phyloP scores from a whole-genome alignment of 208 protist genomes.

The Crithidia bombi region DNA sequence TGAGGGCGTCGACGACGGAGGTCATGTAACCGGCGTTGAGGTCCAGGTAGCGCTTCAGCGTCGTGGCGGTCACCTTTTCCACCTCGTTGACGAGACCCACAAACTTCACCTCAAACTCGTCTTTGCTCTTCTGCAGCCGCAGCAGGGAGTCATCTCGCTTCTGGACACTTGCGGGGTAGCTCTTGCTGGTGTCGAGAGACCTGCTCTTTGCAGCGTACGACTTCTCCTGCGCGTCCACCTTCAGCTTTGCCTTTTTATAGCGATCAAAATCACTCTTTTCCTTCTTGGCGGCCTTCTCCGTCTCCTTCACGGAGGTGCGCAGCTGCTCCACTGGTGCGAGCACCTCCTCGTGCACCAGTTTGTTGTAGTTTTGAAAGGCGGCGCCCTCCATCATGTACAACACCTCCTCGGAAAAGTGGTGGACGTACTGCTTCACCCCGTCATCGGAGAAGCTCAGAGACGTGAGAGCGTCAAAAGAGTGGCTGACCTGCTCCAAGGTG shows the following conservation, averaged over 20 bases:
- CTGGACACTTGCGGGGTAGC: constrained; percentile 30
- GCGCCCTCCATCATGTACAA: constrained; percentile 50
- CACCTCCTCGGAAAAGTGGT: constrained; percentile 44
- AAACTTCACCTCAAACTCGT: constrained; percentile 41
- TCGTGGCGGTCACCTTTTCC: constrained; percentile 33
- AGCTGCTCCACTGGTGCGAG: constrained; percentile 40
- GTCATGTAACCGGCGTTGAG: constrained; percentile 60
- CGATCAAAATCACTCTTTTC: constrained; percentile 32
- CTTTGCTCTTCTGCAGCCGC: constrained; percentile 23
- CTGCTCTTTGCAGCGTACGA: constrained; percentile 48
- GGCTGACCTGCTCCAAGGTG: constrained; percentile 51
- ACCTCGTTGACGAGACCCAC: constrained; percentile 31
- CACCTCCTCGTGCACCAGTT: constrained; percentile 56
- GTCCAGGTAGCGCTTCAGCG: constrained; percentile 53
- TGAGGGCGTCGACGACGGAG: constrained; percentile 48
- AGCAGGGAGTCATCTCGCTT: constrained; percentile 27
- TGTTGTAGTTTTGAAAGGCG: constrained; percentile 63
- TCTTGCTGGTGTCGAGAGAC: constrained; percentile 38
- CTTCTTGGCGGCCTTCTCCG: constrained; percentile 26
- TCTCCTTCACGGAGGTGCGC: constrained; percentile 29
- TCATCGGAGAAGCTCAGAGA: constrained; percentile 48
- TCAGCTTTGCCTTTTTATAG: constrained; percentile 34
- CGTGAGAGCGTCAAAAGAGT: constrained; percentile 49
- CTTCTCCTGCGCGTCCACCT: constrained; percentile 58
- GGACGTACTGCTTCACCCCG: constrained; percentile 39